Evolutionary conservation across 1,139 yeast genomes (phyloP).

Genomic region (Pichia sp.): DNA sequence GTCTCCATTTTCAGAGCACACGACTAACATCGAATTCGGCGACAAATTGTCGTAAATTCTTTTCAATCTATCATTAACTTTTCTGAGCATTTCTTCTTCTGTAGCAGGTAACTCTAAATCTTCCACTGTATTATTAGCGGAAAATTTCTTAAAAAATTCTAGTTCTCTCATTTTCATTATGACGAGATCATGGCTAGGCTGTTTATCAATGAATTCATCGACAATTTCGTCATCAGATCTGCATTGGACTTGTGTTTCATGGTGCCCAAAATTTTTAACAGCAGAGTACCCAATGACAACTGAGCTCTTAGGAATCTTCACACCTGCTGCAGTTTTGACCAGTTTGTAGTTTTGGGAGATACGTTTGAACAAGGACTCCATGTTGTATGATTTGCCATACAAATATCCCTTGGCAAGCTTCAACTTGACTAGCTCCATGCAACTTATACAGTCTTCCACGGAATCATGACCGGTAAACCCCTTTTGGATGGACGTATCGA

Average conservation of each 20-base stretch:
- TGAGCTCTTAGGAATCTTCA: constrained; percentile 36
- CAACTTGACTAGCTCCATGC: constrained; percentile 68
- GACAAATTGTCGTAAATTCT: constrained; percentile 54
- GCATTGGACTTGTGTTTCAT: constrained; percentile 40
- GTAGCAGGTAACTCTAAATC: constrained; percentile 21
- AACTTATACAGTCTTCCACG: constrained; percentile 77
- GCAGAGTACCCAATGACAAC: constrained; percentile 39
- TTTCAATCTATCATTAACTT: constrained; percentile 43
- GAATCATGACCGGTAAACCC: constrained; percentile 58
- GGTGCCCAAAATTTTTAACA: constrained; percentile 18
- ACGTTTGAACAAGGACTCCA: constrained; percentile 30
- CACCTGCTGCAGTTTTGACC: constrained; percentile 21
- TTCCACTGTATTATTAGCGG: constrained; percentile 17
- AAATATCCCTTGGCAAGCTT: constrained; percentile 63
- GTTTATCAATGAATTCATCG: constrained; percentile 36
- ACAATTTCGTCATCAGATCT: constrained; percentile 57
- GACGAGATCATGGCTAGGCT: constrained; percentile 43
- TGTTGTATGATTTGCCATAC: constrained; percentile 56
- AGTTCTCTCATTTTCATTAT: constrained; percentile 57
- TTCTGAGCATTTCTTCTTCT: constrained; percentile 27
- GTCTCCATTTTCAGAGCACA: constrained; percentile 63
- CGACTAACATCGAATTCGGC: constrained; percentile 51
- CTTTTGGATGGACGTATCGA: constrained; percentile 58
- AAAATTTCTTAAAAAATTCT: constrained; percentile 38
- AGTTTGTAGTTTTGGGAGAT: constrained; percentile 24